Evolutionary conservation across 2,329 filamentous ascomycete genomes (phyloP), one percentile per base, ranked within the genome.

Genomic region (Phoma herbarum): DNA sequence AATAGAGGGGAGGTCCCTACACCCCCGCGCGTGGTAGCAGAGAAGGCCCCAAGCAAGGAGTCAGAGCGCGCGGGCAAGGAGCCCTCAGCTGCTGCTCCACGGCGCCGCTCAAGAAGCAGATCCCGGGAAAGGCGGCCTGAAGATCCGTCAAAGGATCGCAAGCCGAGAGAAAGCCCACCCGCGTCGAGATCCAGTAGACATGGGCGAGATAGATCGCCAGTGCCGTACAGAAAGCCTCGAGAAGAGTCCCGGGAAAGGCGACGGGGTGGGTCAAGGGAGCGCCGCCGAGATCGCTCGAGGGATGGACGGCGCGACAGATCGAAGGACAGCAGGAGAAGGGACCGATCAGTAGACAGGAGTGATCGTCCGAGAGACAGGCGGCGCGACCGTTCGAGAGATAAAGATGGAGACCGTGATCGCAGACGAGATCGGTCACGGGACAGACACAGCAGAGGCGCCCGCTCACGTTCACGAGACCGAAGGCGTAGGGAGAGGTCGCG

Each of bases 211-310:
- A 43, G 51, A 5, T 75, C 74, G 12, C 71, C 68, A 31, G 68
- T 71, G 51, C 72, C 74, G 28, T 73, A 74, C 58, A 66, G 61
- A 44, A 71, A 65, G 54, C 64, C 66, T 31, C 65, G 60, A 31
- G 66, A 59, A 9, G 47, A 52, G 2, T 67, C 67, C 10, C 55
- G 57, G 25, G 65, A 69, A 18, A 60, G 52, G 48, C 61, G 43
- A 52, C 60, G 60, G 29, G 60, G 61, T 23, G 45, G 59, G 9
- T 62, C 62, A 1, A 59, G 43, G 18, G 60, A 63, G n/a, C 48
- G 58, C 6, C 37, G 25, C 11, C 45, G 59, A 44, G 56, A 71
- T 18, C 55, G 57, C 20, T 69, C 66, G 11, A 63, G 50, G 47
- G 66, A 71, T 23, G 61, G 56, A 29, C 53, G 53, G 37, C 62